Evolutionary conservation across 768 basidiomycete species (phyloP).

Genomic region (Cystofilobasidium ferigula): DNA sequence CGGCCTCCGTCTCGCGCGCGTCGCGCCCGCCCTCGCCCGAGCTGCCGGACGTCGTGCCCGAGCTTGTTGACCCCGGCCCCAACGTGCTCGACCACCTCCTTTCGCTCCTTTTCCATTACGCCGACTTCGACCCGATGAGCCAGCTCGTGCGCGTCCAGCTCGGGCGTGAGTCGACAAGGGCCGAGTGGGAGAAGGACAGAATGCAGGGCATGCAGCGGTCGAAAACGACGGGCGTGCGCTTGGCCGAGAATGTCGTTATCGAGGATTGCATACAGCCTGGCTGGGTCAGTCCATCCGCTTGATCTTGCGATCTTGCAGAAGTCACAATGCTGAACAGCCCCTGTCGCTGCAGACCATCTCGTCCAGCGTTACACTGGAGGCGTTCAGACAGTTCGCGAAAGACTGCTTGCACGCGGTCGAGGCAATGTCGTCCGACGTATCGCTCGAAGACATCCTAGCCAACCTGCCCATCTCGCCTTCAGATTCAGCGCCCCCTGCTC

Average conservation of each 20-base stretch:
- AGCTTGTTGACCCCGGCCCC: not conserved
- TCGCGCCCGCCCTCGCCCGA: too few relatives aligned
- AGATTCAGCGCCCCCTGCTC: too few relatives aligned
- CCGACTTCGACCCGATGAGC: not conserved
- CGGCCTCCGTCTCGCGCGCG: too few relatives aligned
- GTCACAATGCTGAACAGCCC: too few relatives aligned
- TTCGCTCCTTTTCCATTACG: not conserved
- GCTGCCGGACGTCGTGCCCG: too few relatives aligned
- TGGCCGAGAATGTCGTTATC: not conserved
- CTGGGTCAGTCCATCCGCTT: not conserved
- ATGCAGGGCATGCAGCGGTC: not conserved
- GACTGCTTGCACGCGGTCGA: too few relatives aligned
- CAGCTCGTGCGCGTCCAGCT: not conserved
- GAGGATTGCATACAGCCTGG: not conserved
- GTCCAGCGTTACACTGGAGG: too few relatives aligned
- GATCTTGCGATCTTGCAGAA: not conserved
- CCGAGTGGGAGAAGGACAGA: not conserved
- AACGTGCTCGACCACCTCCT: not conserved
- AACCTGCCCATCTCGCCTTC: too few relatives aligned
- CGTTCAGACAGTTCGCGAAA: too few relatives aligned
- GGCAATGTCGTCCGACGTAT: too few relatives aligned
- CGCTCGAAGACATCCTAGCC: too few relatives aligned
- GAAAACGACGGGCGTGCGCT: not conserved
- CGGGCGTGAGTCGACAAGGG: not conserved
- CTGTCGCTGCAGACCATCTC: too few relatives aligned